Conservation (phyloP, 2,329 filamentous ascomycete species). For the Colletotrichum chrysophilum region DNA sequence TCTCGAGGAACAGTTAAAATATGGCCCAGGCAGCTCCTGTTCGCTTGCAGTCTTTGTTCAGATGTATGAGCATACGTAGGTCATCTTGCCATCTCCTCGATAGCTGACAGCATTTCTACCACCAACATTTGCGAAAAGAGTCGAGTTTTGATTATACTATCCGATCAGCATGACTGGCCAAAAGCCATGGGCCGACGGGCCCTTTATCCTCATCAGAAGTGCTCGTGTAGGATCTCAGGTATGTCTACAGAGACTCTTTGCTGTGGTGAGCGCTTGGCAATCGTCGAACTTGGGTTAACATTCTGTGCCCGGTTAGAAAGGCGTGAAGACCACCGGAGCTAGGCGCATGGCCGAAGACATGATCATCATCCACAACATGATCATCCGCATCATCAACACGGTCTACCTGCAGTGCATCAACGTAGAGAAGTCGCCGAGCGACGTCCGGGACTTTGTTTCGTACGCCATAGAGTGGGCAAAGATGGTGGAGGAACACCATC, state of each 20-base stretch:
- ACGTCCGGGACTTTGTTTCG: constrained; percentile 31
- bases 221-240: constrained; percentile 28
- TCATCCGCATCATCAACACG: constrained; percentile 32
- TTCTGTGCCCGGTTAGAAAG: constrained; percentile 5
- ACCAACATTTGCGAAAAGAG: not conserved
- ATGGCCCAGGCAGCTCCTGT: not conserved
- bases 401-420: constrained; percentile 30
- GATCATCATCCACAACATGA: constrained; percentile 35
- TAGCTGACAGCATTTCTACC: not conserved
- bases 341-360: constrained; percentile 32
- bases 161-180: not conserved
- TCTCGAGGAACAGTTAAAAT: not conserved
- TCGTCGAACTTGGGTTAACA: not conserved
- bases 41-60: not conserved
- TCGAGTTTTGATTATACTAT: not conserved
- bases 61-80: not conserved
- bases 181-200: constrained; percentile 37
- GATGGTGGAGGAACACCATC: constrained; percentile 35
- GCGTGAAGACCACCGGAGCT: constrained; percentile 23
- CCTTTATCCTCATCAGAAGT: constrained; percentile 33
- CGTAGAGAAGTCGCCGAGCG: constrained; percentile 24
- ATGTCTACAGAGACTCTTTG: not conserved
- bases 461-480: constrained; percentile 29
- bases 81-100: not conserved
- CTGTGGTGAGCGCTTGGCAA: not conserved